Conservation (phyloP, 2,329 filamentous ascomycete species). For the Cladorrhinum sp. region DNA sequence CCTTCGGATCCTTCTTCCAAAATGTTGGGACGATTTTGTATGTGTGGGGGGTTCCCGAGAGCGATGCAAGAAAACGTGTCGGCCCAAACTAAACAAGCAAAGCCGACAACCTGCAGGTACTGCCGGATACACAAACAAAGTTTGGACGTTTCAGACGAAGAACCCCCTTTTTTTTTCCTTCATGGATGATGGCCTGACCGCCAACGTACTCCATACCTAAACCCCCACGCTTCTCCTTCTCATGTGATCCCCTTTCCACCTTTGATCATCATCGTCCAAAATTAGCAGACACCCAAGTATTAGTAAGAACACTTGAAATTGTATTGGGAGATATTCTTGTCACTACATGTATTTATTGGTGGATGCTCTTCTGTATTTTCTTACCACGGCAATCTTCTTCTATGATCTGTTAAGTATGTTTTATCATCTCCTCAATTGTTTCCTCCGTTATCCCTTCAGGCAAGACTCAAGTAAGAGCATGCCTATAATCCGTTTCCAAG, state of each 20-base stretch:
- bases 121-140: neutral
- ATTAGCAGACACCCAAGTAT: neutral
- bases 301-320: too few relatives aligned
- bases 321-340: too few relatives aligned
- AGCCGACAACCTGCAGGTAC: neutral
- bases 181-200: neutral
- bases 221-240: neutral
- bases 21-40: neutral
- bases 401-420: too few relatives aligned
- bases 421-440: too few relatives aligned
- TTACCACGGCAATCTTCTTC: too few relatives aligned
- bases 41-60: neutral
- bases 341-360: too few relatives aligned
- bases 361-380: too few relatives aligned
- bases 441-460: too few relatives aligned
- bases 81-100: neutral
- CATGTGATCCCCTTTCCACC: neutral
- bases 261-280: neutral
- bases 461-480: too few relatives aligned
- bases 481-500: too few relatives aligned
- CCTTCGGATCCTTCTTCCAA: neutral
- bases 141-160: neutral
- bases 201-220: neutral
- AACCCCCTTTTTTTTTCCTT: neutral
- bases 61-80: neutral